Evolutionary conservation across 2,329 filamentous ascomycete species (phyloP).

Genomic region (Calonectria leucothoes): DNA sequence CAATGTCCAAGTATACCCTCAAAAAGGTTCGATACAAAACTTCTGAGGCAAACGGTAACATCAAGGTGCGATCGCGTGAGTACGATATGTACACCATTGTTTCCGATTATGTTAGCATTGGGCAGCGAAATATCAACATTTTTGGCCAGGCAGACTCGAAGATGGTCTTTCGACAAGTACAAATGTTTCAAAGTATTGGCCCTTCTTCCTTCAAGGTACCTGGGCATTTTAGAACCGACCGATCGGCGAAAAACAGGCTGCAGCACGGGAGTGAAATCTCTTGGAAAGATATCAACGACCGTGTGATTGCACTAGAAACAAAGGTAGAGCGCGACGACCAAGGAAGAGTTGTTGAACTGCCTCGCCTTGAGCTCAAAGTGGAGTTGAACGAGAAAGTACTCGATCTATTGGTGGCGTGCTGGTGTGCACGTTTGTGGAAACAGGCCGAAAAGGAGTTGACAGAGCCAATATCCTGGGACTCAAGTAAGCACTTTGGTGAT

Average conservation of each 20-base stretch:
- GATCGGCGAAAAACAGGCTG: conserved; percentile 30
- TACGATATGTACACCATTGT: conserved; percentile 46
- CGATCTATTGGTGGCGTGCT: conserved; percentile 45
- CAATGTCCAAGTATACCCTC: conserved; percentile 32
- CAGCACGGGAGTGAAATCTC: conserved; percentile 35
- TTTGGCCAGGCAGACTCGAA: conserved; percentile 36
- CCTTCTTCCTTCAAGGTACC: conserved; percentile 34
- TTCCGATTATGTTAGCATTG: conserved; percentile 18
- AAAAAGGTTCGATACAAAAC: conserved; percentile 42
- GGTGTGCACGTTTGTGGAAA: conserved; percentile 45
- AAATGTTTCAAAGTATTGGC: conserved; percentile 30
- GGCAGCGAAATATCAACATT: conserved; percentile 25
- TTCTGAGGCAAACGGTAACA: conserved; percentile 15
- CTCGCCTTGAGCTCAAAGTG: conserved; percentile 37
- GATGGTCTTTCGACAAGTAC: conserved; percentile 29
- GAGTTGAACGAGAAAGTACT: conserved; percentile 38
- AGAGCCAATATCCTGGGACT: conserved; percentile 18
- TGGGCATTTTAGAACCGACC: conserved; percentile 37
- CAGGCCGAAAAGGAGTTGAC: conserved; percentile 37
- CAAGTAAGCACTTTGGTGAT: background rate
- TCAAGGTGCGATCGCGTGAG: conserved; percentile 31
- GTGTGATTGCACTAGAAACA: conserved; percentile 40
- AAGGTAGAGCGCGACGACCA: conserved; percentile 33
- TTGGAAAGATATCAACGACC: conserved; percentile 38
- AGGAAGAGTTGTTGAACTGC: conserved; percentile 26